Percentiles rank a stretch among this genome's conserved stretches.
Conservation (phyloP, 148 eudicot species). For the Diospyros kaki region DNA sequence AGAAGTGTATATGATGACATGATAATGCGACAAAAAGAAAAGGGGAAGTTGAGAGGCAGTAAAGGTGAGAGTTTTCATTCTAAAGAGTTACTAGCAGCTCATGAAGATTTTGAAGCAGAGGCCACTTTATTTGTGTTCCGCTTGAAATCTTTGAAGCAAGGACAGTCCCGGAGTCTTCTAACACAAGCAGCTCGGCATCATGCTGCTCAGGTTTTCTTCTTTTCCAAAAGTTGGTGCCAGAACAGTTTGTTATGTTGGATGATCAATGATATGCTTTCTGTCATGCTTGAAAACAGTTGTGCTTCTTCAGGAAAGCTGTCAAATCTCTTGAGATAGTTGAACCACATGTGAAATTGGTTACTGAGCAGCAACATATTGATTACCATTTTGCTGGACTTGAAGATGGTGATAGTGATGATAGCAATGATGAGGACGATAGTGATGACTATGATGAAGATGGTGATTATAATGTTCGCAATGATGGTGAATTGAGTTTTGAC, state of each 20-base stretch:
- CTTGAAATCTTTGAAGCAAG: conserved; percentile 82
- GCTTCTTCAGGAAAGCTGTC: conserved; percentile 71
- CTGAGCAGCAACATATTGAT: conserved; percentile 82
- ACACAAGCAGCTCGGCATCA: conserved; percentile 98
- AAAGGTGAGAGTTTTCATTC: conserved; percentile 61
- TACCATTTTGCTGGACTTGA: conserved; percentile 75
- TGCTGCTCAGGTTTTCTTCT: conserved; percentile 79
- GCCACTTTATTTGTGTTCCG: conserved; percentile 83
- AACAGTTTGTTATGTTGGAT: not conserved
- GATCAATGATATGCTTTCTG: conserved; percentile 14
- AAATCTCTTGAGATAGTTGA: conserved; percentile 79
- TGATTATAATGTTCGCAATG: conserved; percentile 35
- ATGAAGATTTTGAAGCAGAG: conserved; percentile 78
- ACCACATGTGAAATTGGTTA: conserved; percentile 70
- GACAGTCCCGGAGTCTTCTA: conserved; percentile 90
- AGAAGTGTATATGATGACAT: conserved; percentile 63
- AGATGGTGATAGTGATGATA: conserved; percentile 48
- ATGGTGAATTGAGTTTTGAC: conserved; percentile 60
- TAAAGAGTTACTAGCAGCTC: conserved; percentile 61
- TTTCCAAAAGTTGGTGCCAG: not conserved
- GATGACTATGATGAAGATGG: conserved; percentile 27
- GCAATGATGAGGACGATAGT: conserved; percentile 20
- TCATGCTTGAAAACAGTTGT: conserved; percentile 50
- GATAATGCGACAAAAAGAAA: conserved; percentile 56
- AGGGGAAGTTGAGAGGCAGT: conserved; percentile 55